phyloP scores from a whole-genome alignment of 2,329 filamentous ascomycete species.

The Sclerotinia borealis region DNA sequence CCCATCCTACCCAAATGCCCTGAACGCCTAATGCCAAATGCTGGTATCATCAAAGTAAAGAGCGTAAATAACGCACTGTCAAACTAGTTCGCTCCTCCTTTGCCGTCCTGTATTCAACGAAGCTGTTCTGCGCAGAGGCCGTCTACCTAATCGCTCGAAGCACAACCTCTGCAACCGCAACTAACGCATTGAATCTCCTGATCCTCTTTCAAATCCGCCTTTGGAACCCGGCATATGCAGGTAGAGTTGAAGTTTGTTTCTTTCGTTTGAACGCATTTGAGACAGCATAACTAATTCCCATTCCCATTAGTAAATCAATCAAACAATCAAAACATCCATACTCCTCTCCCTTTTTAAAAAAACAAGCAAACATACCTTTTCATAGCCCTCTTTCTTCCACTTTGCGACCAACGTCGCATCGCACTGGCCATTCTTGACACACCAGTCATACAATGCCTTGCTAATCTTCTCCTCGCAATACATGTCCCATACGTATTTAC shows the following conservation, averaged over 20 bases:
- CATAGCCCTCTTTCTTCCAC: conserved; percentile 99
- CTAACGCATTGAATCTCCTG: conserved; percentile 90
- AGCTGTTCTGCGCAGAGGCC: neutral
- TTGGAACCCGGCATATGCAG: conserved; percentile 92
- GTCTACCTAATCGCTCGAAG: conserved; percentile 67
- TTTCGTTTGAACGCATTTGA: conserved; percentile 97
- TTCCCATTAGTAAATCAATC: neutral
- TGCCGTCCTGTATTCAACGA: neutral
- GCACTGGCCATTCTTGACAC: conserved; percentile 94
- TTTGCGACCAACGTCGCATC: conserved; percentile 95
- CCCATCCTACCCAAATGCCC: neutral
- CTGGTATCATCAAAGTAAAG: conserved; percentile 24
- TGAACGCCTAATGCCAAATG: conserved; percentile 16
- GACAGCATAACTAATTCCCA: conserved; percentile 68
- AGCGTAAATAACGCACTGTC: neutral
- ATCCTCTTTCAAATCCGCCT: conserved; percentile 81
- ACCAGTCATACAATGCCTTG: conserved; percentile 87
- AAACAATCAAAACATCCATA: neutral
- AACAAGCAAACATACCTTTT: conserved; percentile 60
- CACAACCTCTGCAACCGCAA: conserved; percentile 88
- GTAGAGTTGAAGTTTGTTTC: conserved; percentile 99
- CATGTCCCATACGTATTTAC: conserved; percentile 89
- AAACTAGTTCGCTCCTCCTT: neutral
- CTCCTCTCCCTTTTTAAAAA: neutral
- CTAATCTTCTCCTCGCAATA: conserved; percentile 97